Evolutionary conservation across 192 early-diverging fungal species (phyloP).

Genomic region (Pilobolus umbonatus): DNA sequence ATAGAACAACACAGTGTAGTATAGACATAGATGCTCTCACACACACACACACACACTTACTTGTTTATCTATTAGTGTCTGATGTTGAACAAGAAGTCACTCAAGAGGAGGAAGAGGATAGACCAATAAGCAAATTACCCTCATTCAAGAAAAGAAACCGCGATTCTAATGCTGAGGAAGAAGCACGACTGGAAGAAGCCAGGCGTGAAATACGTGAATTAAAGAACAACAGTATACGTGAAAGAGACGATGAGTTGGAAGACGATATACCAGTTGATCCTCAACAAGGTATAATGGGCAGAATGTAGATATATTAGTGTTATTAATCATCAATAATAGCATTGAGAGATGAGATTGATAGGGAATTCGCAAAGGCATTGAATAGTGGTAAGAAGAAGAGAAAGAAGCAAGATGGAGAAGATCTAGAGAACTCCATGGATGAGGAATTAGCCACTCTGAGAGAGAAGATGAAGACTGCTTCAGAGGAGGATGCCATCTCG

Average conservation of each 20-base stretch:
- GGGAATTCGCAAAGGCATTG: conserved; percentile 26
- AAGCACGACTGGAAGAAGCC: conserved; percentile 23
- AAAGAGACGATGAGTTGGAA: conserved; percentile 15
- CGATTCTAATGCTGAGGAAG: conserved; percentile 15
- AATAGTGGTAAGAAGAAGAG: conserved; percentile 31
- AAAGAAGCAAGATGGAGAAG: conserved; percentile 35
- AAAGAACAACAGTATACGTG: not conserved
- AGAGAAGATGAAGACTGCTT: conserved; percentile 50
- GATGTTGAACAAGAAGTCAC: conserved; percentile 7
- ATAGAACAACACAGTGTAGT: not conserved
- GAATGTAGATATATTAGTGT: not conserved
- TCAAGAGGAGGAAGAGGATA: not conserved
- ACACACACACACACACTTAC: too few species aligned
- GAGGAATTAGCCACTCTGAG: conserved; percentile 32
- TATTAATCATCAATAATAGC: conserved; percentile 7
- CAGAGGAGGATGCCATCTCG: conserved; percentile 55
- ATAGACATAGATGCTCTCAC: too few species aligned
- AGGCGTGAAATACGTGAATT: conserved; percentile 19
- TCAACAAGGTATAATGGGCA: conserved; percentile 22
- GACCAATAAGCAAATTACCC: conserved; percentile 16
- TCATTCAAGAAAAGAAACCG: conserved; percentile 31
- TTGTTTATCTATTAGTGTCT: not conserved
- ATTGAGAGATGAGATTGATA: conserved; percentile 31
- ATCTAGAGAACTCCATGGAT: conserved; percentile 29
- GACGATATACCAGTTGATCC: conserved; percentile 26